A percentile compares a stretch with the other conserved stretches of the same genome.
phyloP scores from a whole-genome alignment of 208 protist genomes.

The Herpetomonas samuelpessoai region DNA sequence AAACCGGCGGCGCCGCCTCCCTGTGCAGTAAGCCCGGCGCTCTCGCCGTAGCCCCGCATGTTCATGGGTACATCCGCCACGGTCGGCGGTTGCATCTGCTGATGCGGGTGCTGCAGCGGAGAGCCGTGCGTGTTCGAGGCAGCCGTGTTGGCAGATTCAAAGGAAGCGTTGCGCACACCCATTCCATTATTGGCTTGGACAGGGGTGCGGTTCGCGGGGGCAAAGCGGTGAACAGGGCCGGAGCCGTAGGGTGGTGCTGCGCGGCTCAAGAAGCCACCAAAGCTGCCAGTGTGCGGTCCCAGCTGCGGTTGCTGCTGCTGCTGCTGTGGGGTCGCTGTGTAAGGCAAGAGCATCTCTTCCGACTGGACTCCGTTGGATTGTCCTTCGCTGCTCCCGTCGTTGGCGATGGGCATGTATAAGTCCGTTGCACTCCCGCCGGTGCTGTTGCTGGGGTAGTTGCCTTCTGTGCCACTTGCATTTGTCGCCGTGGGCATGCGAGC shows the following conservation, averaged over 20 bases:
- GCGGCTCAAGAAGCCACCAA: background rate
- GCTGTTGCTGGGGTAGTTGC: too few relatives aligned
- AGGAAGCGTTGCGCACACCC: too few relatives aligned
- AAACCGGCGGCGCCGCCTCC: too few relatives aligned
- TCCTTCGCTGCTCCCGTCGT: background rate
- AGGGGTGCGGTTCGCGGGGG: background rate
- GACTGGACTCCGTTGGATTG: background rate
- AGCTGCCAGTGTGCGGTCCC: background rate
- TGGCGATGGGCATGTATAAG: background rate
- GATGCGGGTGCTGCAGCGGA: background rate
- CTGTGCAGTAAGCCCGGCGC: too few relatives aligned
- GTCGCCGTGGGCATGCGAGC: too few relatives aligned
- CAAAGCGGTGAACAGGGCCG: background rate
- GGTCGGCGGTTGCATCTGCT: background rate
- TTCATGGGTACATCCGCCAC: background rate
- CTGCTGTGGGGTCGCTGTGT: background rate
- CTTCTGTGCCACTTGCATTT: too few relatives aligned
- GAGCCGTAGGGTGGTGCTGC: background rate
- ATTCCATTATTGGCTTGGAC: too few relatives aligned
- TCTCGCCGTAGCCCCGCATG: background rate
- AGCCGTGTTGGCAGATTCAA: too few relatives aligned
- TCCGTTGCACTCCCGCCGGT: background rate
- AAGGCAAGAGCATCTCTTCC: background rate
- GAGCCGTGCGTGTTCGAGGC: too few relatives aligned
- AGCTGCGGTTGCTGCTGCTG: background rate